phyloP scores from a whole-genome alignment of 177 flowering plant species.

The Vitis hybrid region DNA sequence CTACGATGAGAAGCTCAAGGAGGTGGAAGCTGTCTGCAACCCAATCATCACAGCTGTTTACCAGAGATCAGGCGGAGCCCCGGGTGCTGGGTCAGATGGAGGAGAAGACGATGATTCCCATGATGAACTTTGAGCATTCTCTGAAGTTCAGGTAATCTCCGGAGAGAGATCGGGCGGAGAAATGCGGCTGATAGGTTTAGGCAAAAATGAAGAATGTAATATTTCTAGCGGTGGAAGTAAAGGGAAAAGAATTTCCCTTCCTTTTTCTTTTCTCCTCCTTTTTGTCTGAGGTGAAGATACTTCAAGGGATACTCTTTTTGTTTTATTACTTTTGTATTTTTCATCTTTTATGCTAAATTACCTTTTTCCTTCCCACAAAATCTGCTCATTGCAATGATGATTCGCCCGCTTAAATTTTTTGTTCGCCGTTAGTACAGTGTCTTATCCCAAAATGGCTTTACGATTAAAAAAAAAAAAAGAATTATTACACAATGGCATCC shows the following conservation, averaged over 20 bases:
- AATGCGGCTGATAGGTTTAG: not conserved
- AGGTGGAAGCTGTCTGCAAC: conserved; percentile 79
- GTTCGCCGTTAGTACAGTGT: no score
- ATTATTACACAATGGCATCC: no score
- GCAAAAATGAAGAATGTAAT: conserved; percentile 18
- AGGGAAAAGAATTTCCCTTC: not conserved
- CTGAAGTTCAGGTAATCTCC: not conserved
- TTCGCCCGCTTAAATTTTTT: no score
- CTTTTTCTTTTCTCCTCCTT: not conserved
- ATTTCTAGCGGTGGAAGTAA: conserved; percentile 13
- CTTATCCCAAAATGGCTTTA: no score
- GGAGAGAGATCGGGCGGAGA: not conserved
- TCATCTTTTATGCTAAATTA: not conserved
- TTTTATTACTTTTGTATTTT: not conserved
- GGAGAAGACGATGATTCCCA: conserved; percentile 52
- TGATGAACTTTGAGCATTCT: conserved; percentile 50
- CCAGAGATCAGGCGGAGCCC: conserved; percentile 67
- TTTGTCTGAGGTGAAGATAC: conserved; percentile 12
- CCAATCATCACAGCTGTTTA: conserved; percentile 71
- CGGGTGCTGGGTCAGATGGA: conserved; percentile 38
- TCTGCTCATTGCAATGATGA: no score
- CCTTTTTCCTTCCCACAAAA: no score
- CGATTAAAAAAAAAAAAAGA: no score
- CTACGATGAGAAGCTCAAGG: conserved; percentile 77
- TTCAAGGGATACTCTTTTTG: not conserved